Conservation (phyloP, 805 yeast genomes). For the Metschnikowia sp. region DNA sequence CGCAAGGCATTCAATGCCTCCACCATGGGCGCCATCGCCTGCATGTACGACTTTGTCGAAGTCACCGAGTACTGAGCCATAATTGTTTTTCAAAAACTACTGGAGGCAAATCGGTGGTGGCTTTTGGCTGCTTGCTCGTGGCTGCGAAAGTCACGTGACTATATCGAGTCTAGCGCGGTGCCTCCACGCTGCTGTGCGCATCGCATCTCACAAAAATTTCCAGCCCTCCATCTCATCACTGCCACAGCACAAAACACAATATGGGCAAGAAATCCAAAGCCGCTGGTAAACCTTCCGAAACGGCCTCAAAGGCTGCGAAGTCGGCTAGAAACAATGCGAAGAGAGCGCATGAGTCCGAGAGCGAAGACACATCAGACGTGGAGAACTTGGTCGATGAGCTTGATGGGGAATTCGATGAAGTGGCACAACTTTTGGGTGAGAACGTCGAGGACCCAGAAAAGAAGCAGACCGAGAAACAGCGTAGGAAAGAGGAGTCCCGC, state of each 20-base stretch:
- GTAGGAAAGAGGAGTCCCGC: slow-evolving; percentile 17
- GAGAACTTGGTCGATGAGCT: slow-evolving; percentile 50
- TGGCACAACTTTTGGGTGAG: slow-evolving; percentile 50
- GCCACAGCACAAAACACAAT: background rate
- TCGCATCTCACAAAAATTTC: slow-evolving; percentile 16
- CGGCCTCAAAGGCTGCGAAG: background rate
- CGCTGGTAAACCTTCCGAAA: background rate
- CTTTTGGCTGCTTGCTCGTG: background rate
- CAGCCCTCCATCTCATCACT: background rate
- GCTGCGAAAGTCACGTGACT: slow-evolving; percentile 1
- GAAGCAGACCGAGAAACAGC: slow-evolving; percentile 19
- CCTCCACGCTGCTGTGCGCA: slow-evolving; percentile 6
- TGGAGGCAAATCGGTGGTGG: background rate
- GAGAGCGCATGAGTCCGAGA: slow-evolving; percentile 30
- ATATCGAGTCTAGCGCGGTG: background rate
- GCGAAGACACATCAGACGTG: slow-evolving; percentile 24
- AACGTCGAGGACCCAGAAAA: slow-evolving; percentile 41
- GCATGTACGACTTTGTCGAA: slow-evolving; percentile 73
- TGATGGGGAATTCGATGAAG: slow-evolving; percentile 57
- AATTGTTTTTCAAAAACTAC: background rate
- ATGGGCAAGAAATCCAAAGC: slow-evolving; percentile 7
- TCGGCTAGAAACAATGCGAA: slow-evolving; percentile 8
- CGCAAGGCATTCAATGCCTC: slow-evolving; percentile 33
- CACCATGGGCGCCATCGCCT: slow-evolving; percentile 73
- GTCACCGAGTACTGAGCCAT: slow-evolving; percentile 46